Conservation (phyloP, 1,284 basidiomycete genomes). For the Spongispora temasekensis region DNA sequence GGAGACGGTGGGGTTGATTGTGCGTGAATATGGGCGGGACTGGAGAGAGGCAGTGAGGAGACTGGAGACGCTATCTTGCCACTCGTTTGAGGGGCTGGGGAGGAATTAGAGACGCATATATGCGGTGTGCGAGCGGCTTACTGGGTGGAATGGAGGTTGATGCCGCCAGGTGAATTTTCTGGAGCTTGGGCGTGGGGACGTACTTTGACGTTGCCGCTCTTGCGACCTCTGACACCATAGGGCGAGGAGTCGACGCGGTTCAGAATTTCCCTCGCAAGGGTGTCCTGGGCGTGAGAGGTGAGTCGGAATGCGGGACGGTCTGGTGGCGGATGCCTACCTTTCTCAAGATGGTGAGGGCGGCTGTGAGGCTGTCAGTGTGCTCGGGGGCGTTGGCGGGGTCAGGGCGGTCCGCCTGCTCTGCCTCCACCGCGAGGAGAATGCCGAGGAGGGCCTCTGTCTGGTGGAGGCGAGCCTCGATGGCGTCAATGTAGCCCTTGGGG, state of each 20-base stretch:
- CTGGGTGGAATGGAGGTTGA: constrained; percentile 58
- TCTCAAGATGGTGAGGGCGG: constrained; percentile 28
- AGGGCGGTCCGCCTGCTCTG: constrained; percentile 57
- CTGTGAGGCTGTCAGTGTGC: constrained; percentile 13
- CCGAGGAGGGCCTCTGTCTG: constrained; percentile 85
- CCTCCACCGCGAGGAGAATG: constrained; percentile 68
- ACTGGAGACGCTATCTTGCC: constrained; percentile 67
- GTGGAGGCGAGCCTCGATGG: constrained; percentile 84
- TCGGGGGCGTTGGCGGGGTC: constrained; percentile 50
- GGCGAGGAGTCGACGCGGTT: constrained; percentile 73
- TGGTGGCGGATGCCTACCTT: constrained; percentile 17
- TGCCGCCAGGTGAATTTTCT: constrained; percentile 24
- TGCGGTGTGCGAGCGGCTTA: constrained; percentile 33
- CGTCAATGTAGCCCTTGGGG: constrained; percentile 89
- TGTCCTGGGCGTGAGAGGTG: constrained; percentile 47
- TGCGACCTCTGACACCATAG: constrained; percentile 72
- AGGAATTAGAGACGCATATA: neutral
- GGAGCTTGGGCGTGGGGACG: constrained; percentile 28
- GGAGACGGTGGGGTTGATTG: constrained; percentile 1
- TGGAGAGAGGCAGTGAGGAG: constrained; percentile 37
- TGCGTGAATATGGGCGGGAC: constrained; percentile 5
- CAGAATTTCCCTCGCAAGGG: constrained; percentile 73
- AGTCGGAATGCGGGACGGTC: neutral
- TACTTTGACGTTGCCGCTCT: constrained; percentile 29
- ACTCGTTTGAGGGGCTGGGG: constrained; percentile 73